Base-by-base conservation (phyloP, 495 filamentous ascomycete genomes). In the Penicillium soppii region DNA sequence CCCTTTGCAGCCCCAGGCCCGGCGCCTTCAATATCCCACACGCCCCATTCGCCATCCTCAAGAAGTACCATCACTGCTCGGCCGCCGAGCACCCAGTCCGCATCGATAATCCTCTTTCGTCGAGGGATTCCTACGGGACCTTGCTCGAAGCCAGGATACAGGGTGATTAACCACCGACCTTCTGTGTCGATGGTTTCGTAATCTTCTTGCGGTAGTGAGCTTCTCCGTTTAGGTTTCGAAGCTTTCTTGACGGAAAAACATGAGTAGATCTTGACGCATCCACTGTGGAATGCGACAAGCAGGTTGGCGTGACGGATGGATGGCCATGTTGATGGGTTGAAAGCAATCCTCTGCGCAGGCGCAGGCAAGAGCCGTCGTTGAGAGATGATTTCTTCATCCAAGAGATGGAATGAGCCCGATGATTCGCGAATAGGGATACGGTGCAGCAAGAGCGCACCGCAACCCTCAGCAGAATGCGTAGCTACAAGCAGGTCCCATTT, bases 21-120 rank as follows among this genome's bases (percentile, higher is more conserved):
- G 32, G 82, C 77, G 1, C 86, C 84, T 59, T 90, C 84, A 25
- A 92, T 74, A 69, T 95, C 90, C 91, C 92, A 97, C 22, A 97
- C 82, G 4, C 90, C 92, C 92, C 92, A 97, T 71, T 95, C 87
- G 0, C 91, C 92, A 65, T 96, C 90, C 5, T 80, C 80, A 10
- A 92, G 77, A 7, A 97, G 76, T 4, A 83, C 80, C 54, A 96
- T 72, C 30, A 96, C 76, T 10, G 86, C 87, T 35, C 79, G 83
- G 30, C 91, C 92, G 36, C 84, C 82, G n/a, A 86, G 74, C 7
- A 90, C 82, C 92, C 92, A 97, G 47, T 87, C 75, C 0, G 90
- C 87, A 50, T 85, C 86, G n/a, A 95, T 72, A 26, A 96, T 81
- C 1, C 80, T 81, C 62, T 95, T 97, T 27, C 92, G 82, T 61